Evolutionary conservation across 192 early-diverging fungal species (phyloP), one percentile per base, ranked within the genome.

Genomic region (Backusella mclennaniae): DNA sequence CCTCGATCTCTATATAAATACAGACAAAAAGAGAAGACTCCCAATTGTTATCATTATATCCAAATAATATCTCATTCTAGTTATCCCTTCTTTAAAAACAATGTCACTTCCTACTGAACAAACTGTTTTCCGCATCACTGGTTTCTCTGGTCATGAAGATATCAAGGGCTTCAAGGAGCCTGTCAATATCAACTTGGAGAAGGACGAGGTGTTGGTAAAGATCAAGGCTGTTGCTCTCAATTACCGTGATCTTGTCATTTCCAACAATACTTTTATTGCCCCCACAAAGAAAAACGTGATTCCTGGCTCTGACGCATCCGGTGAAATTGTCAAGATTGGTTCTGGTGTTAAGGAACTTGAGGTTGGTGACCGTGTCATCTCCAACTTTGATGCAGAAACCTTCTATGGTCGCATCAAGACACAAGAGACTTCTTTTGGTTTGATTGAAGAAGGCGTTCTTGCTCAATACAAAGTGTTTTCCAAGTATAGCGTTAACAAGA

Each of bases 271-370:
- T 2, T 77, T 71, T 59, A 49, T 70, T 3, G 35, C 33, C 17
- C 67, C 67, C 1, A 39, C 71, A 31, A 70, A 70, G 31, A 35
- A 70, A 17, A 42, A 56, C 36, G 35, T 67, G 46, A 36, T 77
- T 9, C 76, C 76, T 12, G 70, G 76, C 41, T 77, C 76, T 2
- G 76, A 77, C 19, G 70, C 39, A 12, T 33, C 70, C 14, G 76
- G 76, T 67, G 66, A 35, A 17, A 53, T 77, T 0, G 39, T 49
- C 31, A 35, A 77, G 53, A 39, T 77, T 3, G 76, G 76, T 12
- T 66, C 76, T 35, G n/a, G 12, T 17, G 76, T 77, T 4, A 67
- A 41, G 11, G 17, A 44, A 0, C 21, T 77, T 23, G 67, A 66
- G 12, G 67, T 69, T 17, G 76, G 76, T 8, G 76, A 77, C 33